Base-by-base conservation (phyloP, 192 early-diverging fungal genomes). In the Mortierella alpina region DNA sequence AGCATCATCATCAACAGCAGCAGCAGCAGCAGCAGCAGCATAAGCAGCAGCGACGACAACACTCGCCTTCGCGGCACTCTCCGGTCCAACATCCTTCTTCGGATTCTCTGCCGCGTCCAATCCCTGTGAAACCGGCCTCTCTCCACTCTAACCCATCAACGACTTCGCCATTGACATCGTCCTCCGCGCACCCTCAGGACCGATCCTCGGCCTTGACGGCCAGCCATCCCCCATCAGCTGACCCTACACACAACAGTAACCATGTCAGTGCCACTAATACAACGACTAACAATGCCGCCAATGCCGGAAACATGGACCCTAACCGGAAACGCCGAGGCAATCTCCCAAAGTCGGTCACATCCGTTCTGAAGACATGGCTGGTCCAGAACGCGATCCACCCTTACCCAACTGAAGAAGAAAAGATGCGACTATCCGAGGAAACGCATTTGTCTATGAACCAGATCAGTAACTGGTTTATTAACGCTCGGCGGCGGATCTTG, bases 391-490 rank as follows among this genome's bases (percentile, higher is more conserved):
- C 84, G 15, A 86, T 83, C 17, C 89, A 93, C 50, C 92, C 92
- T 13, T 93, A 91, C 55, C 92, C 92, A 2, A 89, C 88, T 9
- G 92, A 93, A 54, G 87, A 86, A 9, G 88, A 89, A 42, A 93
- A 93, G 70, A 63, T 74, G 23, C 70, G 68, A 14, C 66, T 93
- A 23, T 84, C 85, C 13, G 56, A 73, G 20, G 81, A 84, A 41
- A 93, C 92, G 0, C 78, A 82, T 0, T 72, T 93, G 20, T 90
- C 85, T 2, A 73, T 92, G 57, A 89, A 88, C 59, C 92, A 93
- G 64, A 91, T 93, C 62, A 92, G 88, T 62, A 91, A 93, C 69
- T 93, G 92, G 92, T 93, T 93, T 63, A 93, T 93, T 40, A 93
- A 93, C 82, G 92, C 92, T 0, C 73, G 92, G 6, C 71, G 92